These are phyloP conservation scores for Metarhizium humberi DNA, from an alignment of 2,329 filamentous ascomycete species.

Conservation along the genomic window DNA sequence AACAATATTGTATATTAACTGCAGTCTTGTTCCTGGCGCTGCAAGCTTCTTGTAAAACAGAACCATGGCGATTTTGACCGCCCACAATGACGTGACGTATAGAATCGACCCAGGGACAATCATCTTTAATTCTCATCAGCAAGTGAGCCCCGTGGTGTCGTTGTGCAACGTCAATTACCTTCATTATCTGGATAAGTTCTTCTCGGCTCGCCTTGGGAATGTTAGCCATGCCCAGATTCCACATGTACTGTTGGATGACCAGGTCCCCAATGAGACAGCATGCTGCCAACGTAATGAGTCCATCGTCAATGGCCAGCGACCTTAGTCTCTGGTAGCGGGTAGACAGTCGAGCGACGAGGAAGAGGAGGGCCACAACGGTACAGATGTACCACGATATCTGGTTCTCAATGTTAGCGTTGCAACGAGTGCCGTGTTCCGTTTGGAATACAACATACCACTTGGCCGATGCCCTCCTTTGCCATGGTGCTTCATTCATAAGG, in stretches of 20 bases:
- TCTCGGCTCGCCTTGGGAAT: conserved; percentile 12
- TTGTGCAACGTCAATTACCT: neutral
- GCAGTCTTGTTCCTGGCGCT: conserved; percentile 22
- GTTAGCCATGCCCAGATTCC: conserved; percentile 14
- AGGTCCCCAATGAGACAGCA: neutral
- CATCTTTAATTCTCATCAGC: conserved; percentile 16
- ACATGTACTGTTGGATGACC: neutral
- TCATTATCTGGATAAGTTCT: conserved; percentile 17
- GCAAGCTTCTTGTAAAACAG: conserved; percentile 31
- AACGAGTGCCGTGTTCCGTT: neutral
- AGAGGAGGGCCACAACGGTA: neutral
- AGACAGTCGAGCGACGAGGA: neutral
- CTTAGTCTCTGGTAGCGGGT: neutral
- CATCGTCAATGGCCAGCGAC: neutral
- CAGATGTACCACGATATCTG: neutral
- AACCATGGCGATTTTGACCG: conserved; percentile 30
- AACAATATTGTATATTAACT: conserved; percentile 26
- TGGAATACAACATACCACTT: neutral
- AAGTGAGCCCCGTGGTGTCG: conserved; percentile 1
- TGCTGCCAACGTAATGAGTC: neutral
- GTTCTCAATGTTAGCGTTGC: neutral
- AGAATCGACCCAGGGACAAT: conserved; percentile 30
- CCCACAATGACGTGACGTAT: conserved; percentile 30
- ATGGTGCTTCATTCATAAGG: neutral
- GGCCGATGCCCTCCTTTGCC: neutral